Evolutionary conservation across 208 protist genomes (phyloP).

Genomic region (Acanthamoeba lenticulata): DNA sequence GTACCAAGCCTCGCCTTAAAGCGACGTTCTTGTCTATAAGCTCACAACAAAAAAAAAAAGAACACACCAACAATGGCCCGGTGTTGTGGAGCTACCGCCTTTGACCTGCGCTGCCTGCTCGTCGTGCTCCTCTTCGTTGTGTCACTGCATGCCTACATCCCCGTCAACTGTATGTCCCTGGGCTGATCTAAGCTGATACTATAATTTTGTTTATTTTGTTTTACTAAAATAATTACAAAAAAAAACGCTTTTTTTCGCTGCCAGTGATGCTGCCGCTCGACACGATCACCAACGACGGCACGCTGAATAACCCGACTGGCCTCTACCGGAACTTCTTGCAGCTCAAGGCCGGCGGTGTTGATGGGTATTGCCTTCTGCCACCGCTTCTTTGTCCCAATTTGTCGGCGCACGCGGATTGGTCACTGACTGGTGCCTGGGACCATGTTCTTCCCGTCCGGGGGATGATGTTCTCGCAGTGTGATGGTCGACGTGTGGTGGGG

Average conservation of each 20-base stretch:
- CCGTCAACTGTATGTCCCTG: not conserved
- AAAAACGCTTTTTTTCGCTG: not conserved
- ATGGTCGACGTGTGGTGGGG: slow-evolving; percentile 92
- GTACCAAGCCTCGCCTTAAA: no score
- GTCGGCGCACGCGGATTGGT: not conserved
- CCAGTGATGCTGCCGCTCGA: slow-evolving; percentile 85
- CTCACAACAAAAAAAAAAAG: no score
- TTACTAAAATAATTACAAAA: not conserved
- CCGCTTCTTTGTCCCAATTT: not conserved
- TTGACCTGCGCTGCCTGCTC: not conserved
- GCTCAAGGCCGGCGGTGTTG: slow-evolving; percentile 72
- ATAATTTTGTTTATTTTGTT: not conserved
- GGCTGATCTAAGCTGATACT: not conserved
- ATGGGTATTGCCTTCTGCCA: slow-evolving; percentile 36
- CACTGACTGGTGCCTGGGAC: not conserved
- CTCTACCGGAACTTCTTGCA: slow-evolving; percentile 70
- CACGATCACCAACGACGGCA: slow-evolving; percentile 72
- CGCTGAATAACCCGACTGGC: slow-evolving; percentile 59
- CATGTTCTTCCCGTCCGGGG: not conserved
- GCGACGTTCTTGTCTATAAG: no score
- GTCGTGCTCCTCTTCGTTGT: not conserved
- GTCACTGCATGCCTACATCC: not conserved
- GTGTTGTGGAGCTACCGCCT: no score
- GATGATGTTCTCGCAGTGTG: slow-evolving; percentile 73
- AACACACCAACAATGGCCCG: no score